Conservation (phyloP, 305 asterid species). For the Lippia alba region DNA sequence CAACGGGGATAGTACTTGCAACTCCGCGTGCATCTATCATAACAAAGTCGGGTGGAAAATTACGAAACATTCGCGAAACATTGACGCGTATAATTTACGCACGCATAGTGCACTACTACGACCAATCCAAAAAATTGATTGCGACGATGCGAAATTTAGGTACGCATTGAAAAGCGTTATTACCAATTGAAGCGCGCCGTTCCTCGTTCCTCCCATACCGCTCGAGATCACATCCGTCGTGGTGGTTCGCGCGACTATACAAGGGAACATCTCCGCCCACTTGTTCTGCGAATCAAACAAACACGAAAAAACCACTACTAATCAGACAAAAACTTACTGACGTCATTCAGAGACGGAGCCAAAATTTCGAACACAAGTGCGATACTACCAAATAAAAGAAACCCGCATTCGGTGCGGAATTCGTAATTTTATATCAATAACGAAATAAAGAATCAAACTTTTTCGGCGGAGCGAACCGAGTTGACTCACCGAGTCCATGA, state of each 20-base stretch:
- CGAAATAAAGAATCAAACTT: too few species aligned
- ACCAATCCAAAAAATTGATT: too few species aligned
- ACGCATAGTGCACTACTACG: too few species aligned
- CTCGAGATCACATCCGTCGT: constrained; percentile 76
- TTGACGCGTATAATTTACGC: too few species aligned
- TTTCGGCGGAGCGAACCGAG: too few species aligned
- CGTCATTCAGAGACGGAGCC: too few species aligned
- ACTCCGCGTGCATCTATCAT: constrained; percentile 77
- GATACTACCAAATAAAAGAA: too few species aligned
- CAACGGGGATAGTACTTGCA: constrained; percentile 87
- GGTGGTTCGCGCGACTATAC: constrained; percentile 71
- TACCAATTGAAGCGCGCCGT: constrained; percentile 97
- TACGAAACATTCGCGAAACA: neutral
- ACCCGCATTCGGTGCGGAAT: too few species aligned
- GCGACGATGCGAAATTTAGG: too few species aligned
- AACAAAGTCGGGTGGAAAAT: neutral
- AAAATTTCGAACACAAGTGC: too few species aligned
- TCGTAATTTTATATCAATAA: too few species aligned
- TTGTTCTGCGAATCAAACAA: constrained; percentile 53
- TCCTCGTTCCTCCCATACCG: constrained; percentile 94
- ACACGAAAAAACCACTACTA: neutral
- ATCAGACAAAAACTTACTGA: neutral
- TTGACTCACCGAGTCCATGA: constrained; percentile 86
- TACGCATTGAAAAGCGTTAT: too few species aligned
- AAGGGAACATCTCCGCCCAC: constrained; percentile 96